Evolutionary conservation across 2,329 filamentous ascomycete species (phyloP).

Genomic region (Arthrinium phaeospermum): DNA sequence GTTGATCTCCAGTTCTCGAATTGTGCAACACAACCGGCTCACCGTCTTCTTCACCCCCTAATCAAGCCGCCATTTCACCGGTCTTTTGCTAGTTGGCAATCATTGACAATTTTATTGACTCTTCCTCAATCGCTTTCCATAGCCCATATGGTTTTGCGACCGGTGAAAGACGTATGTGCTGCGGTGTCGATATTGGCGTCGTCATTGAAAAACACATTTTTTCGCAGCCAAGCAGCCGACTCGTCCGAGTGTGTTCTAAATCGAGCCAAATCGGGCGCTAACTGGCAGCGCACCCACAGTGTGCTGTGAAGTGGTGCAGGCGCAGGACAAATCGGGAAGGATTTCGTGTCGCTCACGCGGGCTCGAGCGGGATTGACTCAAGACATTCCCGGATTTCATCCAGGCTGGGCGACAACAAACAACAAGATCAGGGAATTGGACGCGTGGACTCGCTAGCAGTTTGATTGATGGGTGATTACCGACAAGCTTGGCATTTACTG

Average conservation of each 20-base stretch:
- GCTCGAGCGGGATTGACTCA: conserved; percentile 4
- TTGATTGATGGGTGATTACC: neutral
- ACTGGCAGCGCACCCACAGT: neutral
- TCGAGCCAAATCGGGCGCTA: conserved; percentile 13
- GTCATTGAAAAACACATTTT: neutral
- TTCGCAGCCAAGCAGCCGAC: neutral
- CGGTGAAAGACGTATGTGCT: neutral
- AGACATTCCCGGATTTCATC: neutral
- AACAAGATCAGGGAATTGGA: neutral
- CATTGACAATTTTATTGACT: neutral
- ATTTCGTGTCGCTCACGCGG: neutral
- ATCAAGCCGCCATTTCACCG: neutral
- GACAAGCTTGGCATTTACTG: neutral
- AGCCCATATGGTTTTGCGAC: neutral
- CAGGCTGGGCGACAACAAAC: neutral
- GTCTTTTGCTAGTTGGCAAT: neutral
- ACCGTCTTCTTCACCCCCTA: neutral
- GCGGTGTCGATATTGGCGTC: neutral
- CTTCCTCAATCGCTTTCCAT: neutral
- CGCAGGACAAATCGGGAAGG: neutral
- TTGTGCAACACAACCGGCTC: neutral
- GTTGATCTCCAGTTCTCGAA: neutral
- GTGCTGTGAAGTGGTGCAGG: neutral
- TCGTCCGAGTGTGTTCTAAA: neutral
- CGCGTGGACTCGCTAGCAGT: neutral